phyloP scores from a whole-genome alignment of 148 eudicot species.

The Silene uniflora region DNA sequence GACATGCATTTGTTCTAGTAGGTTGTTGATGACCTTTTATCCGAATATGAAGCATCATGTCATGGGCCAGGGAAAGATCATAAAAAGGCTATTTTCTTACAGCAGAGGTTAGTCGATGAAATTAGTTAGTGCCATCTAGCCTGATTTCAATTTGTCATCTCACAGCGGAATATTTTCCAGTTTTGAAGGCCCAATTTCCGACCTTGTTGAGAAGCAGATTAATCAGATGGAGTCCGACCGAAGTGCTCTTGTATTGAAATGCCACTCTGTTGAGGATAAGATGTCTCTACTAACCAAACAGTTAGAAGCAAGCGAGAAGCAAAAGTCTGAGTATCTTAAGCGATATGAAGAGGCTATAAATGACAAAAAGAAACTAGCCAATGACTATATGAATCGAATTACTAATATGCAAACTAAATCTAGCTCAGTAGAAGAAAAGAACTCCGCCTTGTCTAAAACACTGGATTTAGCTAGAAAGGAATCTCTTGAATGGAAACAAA shows the following conservation, averaged over 20 bases:
- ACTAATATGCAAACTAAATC: conserved; percentile 61
- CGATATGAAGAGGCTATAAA: conserved; percentile 85
- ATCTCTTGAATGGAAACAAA: conserved; percentile 71
- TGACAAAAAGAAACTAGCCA: conserved; percentile 74
- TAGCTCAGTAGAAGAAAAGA: conserved; percentile 76
- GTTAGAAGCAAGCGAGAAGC: conserved; percentile 83
- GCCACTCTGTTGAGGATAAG: conserved; percentile 75
- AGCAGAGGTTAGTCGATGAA: conserved; percentile 58
- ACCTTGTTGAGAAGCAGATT: conserved; percentile 83
- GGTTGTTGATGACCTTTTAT: conserved; percentile 68
- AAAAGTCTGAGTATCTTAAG: conserved; percentile 81
- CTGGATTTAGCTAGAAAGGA: conserved; percentile 61
- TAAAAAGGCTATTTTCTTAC: conserved; percentile 55
- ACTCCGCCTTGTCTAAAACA: conserved; percentile 62
- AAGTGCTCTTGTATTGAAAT: conserved; percentile 62
- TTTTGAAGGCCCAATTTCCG: conserved; percentile 79
- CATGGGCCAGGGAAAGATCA: conserved; percentile 91
- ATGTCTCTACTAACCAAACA: conserved; percentile 76
- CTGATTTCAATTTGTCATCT: conserved; percentile 9
- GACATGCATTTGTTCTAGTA: conserved; percentile 27
- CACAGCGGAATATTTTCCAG: conserved; percentile 34
- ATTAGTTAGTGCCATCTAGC: conserved; percentile 3
- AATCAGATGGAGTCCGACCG: conserved; percentile 69
- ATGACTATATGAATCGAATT: conserved; percentile 75
- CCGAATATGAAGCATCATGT: conserved; percentile 73